Percentiles rank a stretch among this genome's conserved stretches.
Evolutionary conservation across 2,329 filamentous ascomycete species (phyloP).

Genomic region (Mycosphaerelloides madeirae): DNA sequence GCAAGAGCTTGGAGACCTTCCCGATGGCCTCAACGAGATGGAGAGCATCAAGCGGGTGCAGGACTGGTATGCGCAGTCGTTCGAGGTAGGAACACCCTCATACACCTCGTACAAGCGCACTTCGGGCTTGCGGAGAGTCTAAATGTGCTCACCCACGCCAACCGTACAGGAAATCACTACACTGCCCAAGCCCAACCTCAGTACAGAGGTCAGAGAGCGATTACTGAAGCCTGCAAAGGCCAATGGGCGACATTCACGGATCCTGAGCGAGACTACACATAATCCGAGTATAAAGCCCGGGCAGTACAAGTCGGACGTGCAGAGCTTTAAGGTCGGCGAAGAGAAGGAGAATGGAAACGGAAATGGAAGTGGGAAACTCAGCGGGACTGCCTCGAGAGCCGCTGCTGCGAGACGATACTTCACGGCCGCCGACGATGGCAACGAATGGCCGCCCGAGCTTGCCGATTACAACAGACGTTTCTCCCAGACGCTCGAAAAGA

Average conservation of each 20-base stretch:
- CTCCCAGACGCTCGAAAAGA: constrained; percentile 79
- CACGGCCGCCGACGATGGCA: constrained; percentile 73
- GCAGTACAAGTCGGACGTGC: constrained; percentile 64
- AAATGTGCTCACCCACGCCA: constrained; percentile 3
- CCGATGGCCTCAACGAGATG: constrained; percentile 97
- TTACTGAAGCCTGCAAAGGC: constrained; percentile 64
- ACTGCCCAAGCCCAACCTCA: constrained; percentile 71
- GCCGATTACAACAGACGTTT: constrained; percentile 92
- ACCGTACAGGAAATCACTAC: constrained; percentile 77
- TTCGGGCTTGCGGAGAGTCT: not conserved
- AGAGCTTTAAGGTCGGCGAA: constrained; percentile 41
- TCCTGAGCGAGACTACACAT: constrained; percentile 75
- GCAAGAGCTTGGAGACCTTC: constrained; percentile 84
- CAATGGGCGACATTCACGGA: constrained; percentile 56
- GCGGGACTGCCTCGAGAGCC: constrained; percentile 44
- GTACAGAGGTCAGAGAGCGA: constrained; percentile 69
- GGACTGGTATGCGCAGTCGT: constrained; percentile 99
- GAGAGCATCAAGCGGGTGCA: constrained; percentile 90
- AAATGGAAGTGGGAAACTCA: constrained; percentile 44
- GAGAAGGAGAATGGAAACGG: constrained; percentile 46
- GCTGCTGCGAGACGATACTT: constrained; percentile 69
- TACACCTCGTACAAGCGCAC: not conserved
- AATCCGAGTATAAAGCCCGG: constrained; percentile 86
- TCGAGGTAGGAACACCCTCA: constrained; percentile 65
- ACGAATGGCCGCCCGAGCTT: constrained; percentile 87